Base-by-base conservation (phyloP, 371 early-diverging fungal species). In the Mortierella sp. region DNA sequence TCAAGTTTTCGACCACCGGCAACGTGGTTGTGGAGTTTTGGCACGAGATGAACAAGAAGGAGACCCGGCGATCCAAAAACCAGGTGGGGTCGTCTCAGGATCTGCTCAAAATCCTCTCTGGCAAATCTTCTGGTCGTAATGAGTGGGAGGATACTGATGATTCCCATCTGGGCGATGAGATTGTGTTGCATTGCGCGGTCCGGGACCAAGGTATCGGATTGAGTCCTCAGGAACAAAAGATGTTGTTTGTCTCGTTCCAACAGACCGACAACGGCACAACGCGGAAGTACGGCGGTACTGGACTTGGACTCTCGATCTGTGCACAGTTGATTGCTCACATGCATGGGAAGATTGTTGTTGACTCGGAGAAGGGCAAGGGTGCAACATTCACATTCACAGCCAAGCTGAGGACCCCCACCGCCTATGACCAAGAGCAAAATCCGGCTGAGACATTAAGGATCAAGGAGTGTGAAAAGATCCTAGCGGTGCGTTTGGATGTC, bases 261-360 rank as follows among this genome's bases (percentile, higher is more conserved):
- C 92, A 92, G 69, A 91, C 91, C 8, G 92, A 92, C 79, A 91
- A 90, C 48, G 91, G 92, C 21, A 92, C 92, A 5, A 92, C 92
- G 67, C 91, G 92, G n/a, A 91, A 89, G 75, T 92, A 91, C 74
- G 93, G 93, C 48, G 94, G 94, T 4, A 92, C 92, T 2, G 93
- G 93, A 24, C 88, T 93, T 11, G 93, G 93, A 0, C 83, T 93
- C 5, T 89, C 90, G 37, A 93, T 93, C 50, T 91, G 91, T 78
- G 78, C 90, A 14, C 89, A 90, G 71, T 73, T 93, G 24, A 91
- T 91, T 11, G 82, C 89, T 8, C 82, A 90, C 10, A 91, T 93
- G 93, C 88, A 90, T 43, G 94, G 93, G 28, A 79, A 81, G 19
- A 90, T 93, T n/a, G 82, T 87, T 26, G 93, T 93, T 1, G 85